Evolutionary conservation across 345 rosid genomes (phyloP).

Genomic region (Passiflora organensis): DNA sequence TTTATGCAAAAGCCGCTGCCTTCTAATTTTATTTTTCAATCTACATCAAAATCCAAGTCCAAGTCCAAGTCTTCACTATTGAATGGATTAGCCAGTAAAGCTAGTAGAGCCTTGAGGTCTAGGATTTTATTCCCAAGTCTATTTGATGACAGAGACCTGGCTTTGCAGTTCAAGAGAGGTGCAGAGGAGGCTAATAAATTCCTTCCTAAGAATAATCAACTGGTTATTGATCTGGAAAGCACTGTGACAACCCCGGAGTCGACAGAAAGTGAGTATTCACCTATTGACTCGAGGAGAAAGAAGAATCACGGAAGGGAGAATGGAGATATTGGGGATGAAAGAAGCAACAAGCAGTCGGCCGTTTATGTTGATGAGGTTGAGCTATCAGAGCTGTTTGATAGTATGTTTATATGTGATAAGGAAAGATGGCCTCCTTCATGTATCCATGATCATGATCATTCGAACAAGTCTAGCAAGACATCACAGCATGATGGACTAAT

Average conservation of each 20-base stretch:
- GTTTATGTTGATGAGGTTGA: constrained; percentile 39
- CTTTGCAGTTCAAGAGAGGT: constrained; percentile 67
- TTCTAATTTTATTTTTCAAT: constrained; percentile 42
- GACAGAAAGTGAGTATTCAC: constrained; percentile 14
- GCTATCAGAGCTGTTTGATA: constrained; percentile 41
- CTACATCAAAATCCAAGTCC: constrained; percentile 31
- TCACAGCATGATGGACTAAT: constrained; percentile 9
- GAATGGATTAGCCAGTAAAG: constrained; percentile 24
- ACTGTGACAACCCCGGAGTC: background rate
- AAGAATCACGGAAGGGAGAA: constrained; percentile 28
- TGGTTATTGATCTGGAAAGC: constrained; percentile 33
- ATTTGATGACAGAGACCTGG: constrained; percentile 46
- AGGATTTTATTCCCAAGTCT: constrained; percentile 41
- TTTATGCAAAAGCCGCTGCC: constrained; percentile 25
- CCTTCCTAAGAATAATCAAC: constrained; percentile 54
- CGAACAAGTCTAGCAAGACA: constrained; percentile 8
- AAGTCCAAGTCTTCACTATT: constrained; percentile 1
- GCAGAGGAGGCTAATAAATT: constrained; percentile 85
- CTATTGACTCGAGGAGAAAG: constrained; percentile 22
- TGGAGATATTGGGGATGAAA: constrained; percentile 30
- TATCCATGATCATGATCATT: too few relatives aligned
- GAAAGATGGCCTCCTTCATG: too few relatives aligned
- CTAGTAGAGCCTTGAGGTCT: constrained; percentile 14
- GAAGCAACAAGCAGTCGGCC: constrained; percentile 47
- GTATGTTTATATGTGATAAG: constrained; percentile 29